Conservation (phyloP, 345 rosid genomes). For the Stellera chamaejasme region DNA sequence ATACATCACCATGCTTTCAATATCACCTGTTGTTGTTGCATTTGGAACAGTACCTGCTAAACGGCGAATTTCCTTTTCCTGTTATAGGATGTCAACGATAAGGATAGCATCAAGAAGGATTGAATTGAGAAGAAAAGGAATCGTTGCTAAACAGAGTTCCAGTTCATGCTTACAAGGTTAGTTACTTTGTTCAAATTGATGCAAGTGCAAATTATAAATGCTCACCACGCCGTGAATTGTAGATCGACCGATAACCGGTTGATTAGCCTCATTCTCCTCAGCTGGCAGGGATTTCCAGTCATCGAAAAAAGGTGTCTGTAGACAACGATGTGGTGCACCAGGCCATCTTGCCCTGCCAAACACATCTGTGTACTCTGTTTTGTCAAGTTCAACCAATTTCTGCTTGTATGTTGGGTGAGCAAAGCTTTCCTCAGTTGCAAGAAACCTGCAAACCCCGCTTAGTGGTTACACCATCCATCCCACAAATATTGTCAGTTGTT, state of each 20-base stretch:
- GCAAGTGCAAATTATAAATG: not conserved
- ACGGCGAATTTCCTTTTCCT: conserved; percentile 74
- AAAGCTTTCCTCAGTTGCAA: conserved; percentile 76
- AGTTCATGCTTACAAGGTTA: not conserved
- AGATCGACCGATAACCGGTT: conserved; percentile 73
- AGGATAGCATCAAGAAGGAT: not conserved
- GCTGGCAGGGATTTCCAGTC: conserved; percentile 57
- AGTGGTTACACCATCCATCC: too few species aligned
- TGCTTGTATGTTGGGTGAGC: conserved; percentile 78
- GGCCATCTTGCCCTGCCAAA: conserved; percentile 93
- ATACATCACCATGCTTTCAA: conserved; percentile 88
- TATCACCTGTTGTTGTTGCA: conserved; percentile 53
- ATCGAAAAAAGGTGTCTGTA: conserved; percentile 53
- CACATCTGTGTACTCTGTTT: conserved; percentile 63
- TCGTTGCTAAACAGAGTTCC: not conserved
- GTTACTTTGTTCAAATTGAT: too few species aligned
- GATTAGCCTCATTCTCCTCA: conserved; percentile 49
- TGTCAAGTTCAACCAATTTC: conserved; percentile 52
- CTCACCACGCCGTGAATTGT: conserved; percentile 57
- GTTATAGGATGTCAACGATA: conserved; percentile 2
- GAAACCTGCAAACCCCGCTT: conserved; percentile 36
- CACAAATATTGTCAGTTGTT: too few species aligned
- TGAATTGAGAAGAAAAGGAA: not conserved
- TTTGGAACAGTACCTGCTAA: conserved; percentile 76
- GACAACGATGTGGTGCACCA: conserved; percentile 67